Conservation (phyloP, 140 eudicot genomes). For the Ambrosia hybrid region DNA sequence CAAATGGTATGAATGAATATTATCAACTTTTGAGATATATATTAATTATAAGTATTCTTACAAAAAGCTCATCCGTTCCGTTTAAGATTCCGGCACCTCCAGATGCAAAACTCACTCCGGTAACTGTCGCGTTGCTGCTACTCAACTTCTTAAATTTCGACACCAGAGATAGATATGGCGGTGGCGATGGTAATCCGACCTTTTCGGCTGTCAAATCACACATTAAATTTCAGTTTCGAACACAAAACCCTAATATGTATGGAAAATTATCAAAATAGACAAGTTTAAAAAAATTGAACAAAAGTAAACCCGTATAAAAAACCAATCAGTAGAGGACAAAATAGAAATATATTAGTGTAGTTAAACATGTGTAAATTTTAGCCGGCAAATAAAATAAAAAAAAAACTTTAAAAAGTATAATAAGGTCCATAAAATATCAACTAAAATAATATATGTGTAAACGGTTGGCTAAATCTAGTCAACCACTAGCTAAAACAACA, state of each 20-base stretch:
- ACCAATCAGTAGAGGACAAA: too few species aligned
- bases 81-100: constrained; percentile 27
- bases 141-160: background rate
- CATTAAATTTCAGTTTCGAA: background rate
- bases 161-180: constrained; percentile 18
- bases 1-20: background rate
- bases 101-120: constrained; percentile 2
- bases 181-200: background rate
- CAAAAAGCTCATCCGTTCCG: constrained; percentile 12
- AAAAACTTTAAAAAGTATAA: too few species aligned
- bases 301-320: too few species aligned
- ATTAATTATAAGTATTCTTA: background rate
- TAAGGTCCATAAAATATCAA: too few species aligned
- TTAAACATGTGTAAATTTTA: too few species aligned
- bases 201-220: constrained; percentile 13
- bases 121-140: background rate
- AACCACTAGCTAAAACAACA: too few species aligned
- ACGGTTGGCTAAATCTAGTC: too few species aligned
- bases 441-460: too few species aligned
- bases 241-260: background rate
- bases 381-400: too few species aligned
- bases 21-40: background rate
- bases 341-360: too few species aligned
- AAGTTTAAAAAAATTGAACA: too few species aligned
- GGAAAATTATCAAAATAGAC: too few species aligned